Conservation (phyloP, 805 yeast species). For the Starmera dryadoides region DNA sequence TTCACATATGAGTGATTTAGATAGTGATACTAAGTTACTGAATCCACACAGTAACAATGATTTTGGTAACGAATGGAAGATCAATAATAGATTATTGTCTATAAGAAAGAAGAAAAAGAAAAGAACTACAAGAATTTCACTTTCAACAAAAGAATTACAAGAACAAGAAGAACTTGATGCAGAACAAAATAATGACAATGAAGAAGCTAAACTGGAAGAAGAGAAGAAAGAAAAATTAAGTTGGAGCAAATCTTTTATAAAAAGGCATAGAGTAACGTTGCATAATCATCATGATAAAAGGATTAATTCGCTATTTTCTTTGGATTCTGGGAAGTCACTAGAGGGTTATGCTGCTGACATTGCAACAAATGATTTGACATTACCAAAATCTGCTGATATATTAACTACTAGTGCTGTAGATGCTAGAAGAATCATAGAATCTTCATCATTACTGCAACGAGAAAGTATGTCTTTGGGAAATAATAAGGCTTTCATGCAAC, state of each 20-base stretch:
- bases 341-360: slow-evolving; percentile 13
- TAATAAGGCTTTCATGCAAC: no score
- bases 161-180: neutral
- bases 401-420: slow-evolving; percentile 6
- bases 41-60: no score
- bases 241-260: slow-evolving; percentile 6
- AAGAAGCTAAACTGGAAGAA: neutral
- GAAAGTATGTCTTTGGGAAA: no score
- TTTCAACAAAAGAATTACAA: neutral
- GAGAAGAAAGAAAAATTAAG: neutral
- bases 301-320: slow-evolving; percentile 3
- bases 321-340: slow-evolving; percentile 19
- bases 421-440: slow-evolving; percentile 3
- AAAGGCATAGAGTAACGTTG: neutral
- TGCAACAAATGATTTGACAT: slow-evolving; percentile 5
- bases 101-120: slow-evolving; percentile 5
- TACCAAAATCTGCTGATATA: slow-evolving; percentile 5
- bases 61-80: slow-evolving; percentile 2
- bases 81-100: slow-evolving; percentile 9
- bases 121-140: neutral
- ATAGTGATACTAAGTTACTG: no score
- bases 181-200: neutral
- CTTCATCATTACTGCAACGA: neutral
- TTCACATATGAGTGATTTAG: neutral
- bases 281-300: neutral